These are phyloP conservation scores for Backusella parvicylindrica DNA, from an alignment of 192 early-diverging fungal species.

Conservation along the genomic window DNA sequence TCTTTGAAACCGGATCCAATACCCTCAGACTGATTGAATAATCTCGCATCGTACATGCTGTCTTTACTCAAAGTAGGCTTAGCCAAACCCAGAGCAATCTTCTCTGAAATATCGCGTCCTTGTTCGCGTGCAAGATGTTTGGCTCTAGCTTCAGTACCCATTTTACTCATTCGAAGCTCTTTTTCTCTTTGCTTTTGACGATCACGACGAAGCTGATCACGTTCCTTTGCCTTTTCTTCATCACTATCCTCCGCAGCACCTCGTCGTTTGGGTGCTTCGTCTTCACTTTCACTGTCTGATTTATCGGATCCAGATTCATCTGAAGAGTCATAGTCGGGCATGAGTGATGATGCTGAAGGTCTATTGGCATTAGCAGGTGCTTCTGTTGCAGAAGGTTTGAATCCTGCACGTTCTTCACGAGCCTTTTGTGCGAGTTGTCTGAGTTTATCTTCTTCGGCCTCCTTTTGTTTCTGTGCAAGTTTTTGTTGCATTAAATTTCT, in stretches of 20 bases:
- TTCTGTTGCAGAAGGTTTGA: conserved; percentile 26
- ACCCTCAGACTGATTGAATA: conserved; percentile 92
- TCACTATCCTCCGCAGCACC: conserved; percentile 51
- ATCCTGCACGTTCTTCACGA: conserved; percentile 73
- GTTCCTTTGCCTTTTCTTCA: conserved; percentile 61
- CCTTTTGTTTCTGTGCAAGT: conserved; percentile 91
- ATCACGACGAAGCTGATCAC: conserved; percentile 86
- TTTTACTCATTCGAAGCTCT: conserved; percentile 80
- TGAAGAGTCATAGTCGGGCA: conserved; percentile 32
- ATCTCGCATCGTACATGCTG: conserved; percentile 88
- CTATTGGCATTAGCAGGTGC: conserved; percentile 20
- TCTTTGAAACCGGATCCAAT: conserved; percentile 84
- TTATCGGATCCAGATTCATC: conserved; percentile 26
- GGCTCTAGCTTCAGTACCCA: conserved; percentile 85
- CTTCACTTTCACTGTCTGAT: conserved; percentile 27
- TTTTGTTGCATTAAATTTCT: conserved; percentile 89
- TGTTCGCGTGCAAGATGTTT: conserved; percentile 67
- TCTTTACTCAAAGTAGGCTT: conserved; percentile 88
- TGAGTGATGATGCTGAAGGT: conserved; percentile 33
- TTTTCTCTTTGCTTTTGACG: conserved; percentile 82
- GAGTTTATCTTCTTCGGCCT: conserved; percentile 88
- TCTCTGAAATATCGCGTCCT: conserved; percentile 97
- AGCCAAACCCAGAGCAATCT: conserved; percentile 94
- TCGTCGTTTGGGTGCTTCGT: conserved; percentile 45
- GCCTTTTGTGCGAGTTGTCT: conserved; percentile 89